Evolutionary conservation across 805 yeast genomes (phyloP).

Genomic region (Lachancea sp.): DNA sequence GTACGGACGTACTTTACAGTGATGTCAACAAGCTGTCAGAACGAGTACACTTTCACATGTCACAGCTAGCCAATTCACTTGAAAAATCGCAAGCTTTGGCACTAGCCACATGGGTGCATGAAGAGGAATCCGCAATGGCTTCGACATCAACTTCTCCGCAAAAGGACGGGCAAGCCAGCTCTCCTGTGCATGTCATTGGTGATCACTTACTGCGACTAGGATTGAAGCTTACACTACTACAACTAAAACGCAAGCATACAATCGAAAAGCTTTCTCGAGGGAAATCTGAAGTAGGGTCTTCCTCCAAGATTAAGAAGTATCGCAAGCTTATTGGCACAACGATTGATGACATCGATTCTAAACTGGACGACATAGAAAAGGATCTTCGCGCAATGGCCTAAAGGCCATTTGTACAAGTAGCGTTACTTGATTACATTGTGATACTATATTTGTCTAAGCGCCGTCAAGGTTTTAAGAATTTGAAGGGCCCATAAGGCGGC

Average conservation of each 20-base stretch:
- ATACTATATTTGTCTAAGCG: too few species aligned
- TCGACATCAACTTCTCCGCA: slow-evolving; percentile 13
- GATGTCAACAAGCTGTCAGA: slow-evolving; percentile 5
- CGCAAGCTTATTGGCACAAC: slow-evolving; percentile 72
- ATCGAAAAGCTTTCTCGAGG: slow-evolving; percentile 48
- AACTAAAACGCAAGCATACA: slow-evolving; percentile 41
- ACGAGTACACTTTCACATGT: slow-evolving; percentile 2
- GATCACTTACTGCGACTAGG: slow-evolving; percentile 27
- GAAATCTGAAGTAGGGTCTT: slow-evolving; percentile 38
- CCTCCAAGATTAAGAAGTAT: slow-evolving; percentile 67
- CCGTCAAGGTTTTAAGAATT: too few species aligned
- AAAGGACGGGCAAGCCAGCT: slow-evolving; percentile 3
- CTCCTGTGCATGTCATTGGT: slow-evolving; percentile 12
- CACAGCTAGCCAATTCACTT: slow-evolving; percentile 25
- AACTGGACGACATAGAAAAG: slow-evolving; percentile 70
- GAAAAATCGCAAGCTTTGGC: slow-evolving; percentile 62
- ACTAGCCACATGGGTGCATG: slow-evolving; percentile 51
- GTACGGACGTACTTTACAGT: neutral
- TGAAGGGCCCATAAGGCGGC: too few species aligned
- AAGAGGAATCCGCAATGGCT: slow-evolving; percentile 38
- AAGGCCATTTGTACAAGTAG: neutral
- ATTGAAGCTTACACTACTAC: slow-evolving; percentile 45
- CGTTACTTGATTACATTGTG: too few species aligned
- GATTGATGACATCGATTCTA: slow-evolving; percentile 71
- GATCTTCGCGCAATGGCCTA: slow-evolving; percentile 25